phyloP scores from a whole-genome alignment of 257 asterid species.

The Nyctanthes arbortristis region DNA sequence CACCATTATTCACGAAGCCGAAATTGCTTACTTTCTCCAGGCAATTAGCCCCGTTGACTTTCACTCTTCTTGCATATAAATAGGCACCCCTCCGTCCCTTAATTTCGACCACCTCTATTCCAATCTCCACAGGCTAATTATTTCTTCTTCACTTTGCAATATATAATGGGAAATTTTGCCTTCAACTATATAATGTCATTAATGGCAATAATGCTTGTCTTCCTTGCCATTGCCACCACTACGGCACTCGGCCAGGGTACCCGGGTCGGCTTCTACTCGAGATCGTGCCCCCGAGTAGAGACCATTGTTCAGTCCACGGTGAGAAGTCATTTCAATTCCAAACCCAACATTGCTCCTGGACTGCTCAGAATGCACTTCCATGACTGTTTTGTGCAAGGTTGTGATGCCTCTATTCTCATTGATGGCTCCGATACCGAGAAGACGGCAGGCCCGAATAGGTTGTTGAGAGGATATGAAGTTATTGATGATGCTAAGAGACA shows the following conservation, averaged over 20 bases:
- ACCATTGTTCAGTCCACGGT: conserved; percentile 60
- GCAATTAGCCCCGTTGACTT: conserved; percentile 27
- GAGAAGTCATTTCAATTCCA: conserved; percentile 36
- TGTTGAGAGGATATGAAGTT: conserved; percentile 64
- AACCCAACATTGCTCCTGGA: conserved; percentile 66
- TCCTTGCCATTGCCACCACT: conserved; percentile 24
- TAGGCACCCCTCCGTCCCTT: conserved; percentile 11
- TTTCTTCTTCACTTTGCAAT: background rate
- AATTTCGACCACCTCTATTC: conserved; percentile 16
- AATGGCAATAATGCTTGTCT: conserved; percentile 12
- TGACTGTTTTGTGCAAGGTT: conserved; percentile 85
- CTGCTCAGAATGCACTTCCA: conserved; percentile 85
- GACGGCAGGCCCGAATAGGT: conserved; percentile 46
- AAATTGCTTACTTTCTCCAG: conserved; percentile 41
- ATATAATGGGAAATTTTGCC: conserved; percentile 9
- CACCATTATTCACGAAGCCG: conserved; percentile 26
- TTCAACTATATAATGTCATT: background rate
- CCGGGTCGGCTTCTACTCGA: conserved; percentile 66
- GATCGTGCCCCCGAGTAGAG: conserved; percentile 68
- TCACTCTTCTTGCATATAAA: conserved; percentile 37
- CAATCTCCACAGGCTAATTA: background rate
- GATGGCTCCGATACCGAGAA: conserved; percentile 55
- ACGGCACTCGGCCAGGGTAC: conserved; percentile 66
- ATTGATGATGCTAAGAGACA: conserved; percentile 75
- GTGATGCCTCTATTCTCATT: conserved; percentile 82